These are phyloP conservation scores for Neocucurbitaria cava DNA, from an alignment of 2,329 filamentous ascomycete genomes.

Conservation along the genomic window DNA sequence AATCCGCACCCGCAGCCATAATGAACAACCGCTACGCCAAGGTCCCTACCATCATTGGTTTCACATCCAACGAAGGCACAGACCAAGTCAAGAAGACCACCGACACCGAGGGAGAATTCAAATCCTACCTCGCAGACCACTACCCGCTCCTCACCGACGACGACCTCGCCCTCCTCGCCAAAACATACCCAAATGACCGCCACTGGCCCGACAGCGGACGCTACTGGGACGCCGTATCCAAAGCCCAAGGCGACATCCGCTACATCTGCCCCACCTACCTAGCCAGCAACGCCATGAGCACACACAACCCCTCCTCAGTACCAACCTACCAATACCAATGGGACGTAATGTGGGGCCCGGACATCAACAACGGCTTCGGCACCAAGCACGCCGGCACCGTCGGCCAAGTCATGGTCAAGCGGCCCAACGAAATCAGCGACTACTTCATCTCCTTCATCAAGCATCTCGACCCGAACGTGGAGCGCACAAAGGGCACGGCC, in stretches of 20 bases:
- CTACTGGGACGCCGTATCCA: conserved; percentile 43
- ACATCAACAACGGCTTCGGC: conserved; percentile 40
- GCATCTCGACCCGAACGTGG: conserved; percentile 39
- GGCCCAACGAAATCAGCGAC: conserved; percentile 36
- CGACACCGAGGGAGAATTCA: conserved; percentile 49
- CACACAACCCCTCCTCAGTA: conserved; percentile 32
- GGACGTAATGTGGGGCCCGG: conserved; percentile 42
- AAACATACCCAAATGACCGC: conserved; percentile 41
- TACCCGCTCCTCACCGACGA: conserved; percentile 61
- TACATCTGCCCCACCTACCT: conserved; percentile 46
- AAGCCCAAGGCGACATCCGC: conserved; percentile 44
- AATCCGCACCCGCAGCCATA: conserved; percentile 36
- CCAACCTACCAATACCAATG: conserved; percentile 44
- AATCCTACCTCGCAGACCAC: conserved; percentile 42
- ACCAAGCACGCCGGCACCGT: conserved; percentile 44
- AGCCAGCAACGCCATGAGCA: conserved; percentile 39
- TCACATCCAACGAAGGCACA: conserved; percentile 49
- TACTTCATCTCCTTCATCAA: conserved; percentile 45
- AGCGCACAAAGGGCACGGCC: conserved; percentile 18
- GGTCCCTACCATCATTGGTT: conserved; percentile 42
- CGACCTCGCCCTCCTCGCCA: conserved; percentile 47
- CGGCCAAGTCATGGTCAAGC: conserved; percentile 41
- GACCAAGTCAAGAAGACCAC: conserved; percentile 48
- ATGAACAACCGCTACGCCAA: conserved; percentile 36
- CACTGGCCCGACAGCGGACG: conserved; percentile 43